phyloP scores from a whole-genome alignment of 345 rosid species.

The Populus deltoides region DNA sequence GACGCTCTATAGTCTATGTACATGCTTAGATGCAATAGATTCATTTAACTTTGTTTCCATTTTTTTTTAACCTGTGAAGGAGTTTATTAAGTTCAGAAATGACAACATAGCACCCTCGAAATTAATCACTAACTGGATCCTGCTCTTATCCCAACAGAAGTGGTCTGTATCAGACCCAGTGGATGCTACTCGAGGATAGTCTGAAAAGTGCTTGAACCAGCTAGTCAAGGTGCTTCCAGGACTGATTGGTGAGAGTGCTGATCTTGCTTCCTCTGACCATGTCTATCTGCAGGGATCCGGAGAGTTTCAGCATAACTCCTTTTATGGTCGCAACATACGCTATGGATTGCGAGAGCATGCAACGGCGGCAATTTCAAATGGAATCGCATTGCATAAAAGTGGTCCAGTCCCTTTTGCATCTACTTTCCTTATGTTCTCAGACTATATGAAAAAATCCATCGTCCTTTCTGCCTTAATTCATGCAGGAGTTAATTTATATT shows the following conservation, averaged over 20 bases:
- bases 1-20: not conserved
- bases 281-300: conserved; percentile 19
- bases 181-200: conserved; percentile 35
- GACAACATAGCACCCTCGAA: not conserved
- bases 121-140: not conserved
- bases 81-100: not conserved
- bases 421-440: conserved; percentile 36
- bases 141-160: conserved; percentile 19
- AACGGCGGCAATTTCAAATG: conserved; percentile 42
- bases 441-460: conserved; percentile 37
- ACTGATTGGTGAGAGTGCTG: conserved; percentile 41
- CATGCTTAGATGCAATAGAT: not conserved
- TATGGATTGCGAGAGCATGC: conserved; percentile 40
- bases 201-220: conserved; percentile 32
- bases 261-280: conserved; percentile 38
- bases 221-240: conserved; percentile 36
- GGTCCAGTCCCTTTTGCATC: conserved; percentile 35
- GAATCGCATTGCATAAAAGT: conserved; percentile 33
- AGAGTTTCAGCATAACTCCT: conserved; percentile 21
- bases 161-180: conserved; percentile 24
- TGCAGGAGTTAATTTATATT: conserved; percentile 33
- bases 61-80: not conserved
- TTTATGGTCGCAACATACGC: conserved; percentile 28
- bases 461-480: conserved; percentile 37
- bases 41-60: not conserved